Conservation (phyloP, 495 filamentous ascomycete genomes). For the Penicillium ochrochloron region DNA sequence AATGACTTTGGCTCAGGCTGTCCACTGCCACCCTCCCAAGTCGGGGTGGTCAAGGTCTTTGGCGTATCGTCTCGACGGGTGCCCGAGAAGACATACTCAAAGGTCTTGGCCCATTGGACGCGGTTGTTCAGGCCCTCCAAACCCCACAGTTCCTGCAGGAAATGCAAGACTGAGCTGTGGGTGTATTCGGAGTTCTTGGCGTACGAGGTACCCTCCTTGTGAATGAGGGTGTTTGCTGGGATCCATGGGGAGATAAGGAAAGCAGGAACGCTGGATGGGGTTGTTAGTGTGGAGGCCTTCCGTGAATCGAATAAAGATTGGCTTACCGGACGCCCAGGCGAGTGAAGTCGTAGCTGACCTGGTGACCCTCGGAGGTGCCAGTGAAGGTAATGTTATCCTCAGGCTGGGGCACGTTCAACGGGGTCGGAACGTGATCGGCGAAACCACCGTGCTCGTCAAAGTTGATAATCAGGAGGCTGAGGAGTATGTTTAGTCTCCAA, state of each 20-base stretch:
- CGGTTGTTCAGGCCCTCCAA: conserved; percentile 48
- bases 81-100: conserved; percentile 45
- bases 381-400: conserved; percentile 45
- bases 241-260: conserved; percentile 52
- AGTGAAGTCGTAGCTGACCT: conserved; percentile 48
- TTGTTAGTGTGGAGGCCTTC: background rate
- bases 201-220: conserved; percentile 45
- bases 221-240: conserved; percentile 43
- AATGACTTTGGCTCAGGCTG: conserved; percentile 39
- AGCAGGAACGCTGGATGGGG: conserved; percentile 41
- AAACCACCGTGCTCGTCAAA: conserved; percentile 56
- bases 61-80: conserved; percentile 37
- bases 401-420: conserved; percentile 41
- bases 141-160: conserved; percentile 48
- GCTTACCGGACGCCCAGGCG: conserved; percentile 48
- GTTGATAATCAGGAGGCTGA: conserved; percentile 50
- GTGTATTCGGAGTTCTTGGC: conserved; percentile 48
- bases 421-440: conserved; percentile 51
- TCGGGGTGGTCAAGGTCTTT: conserved; percentile 35
- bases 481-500: background rate
- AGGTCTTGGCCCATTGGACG: conserved; percentile 46
- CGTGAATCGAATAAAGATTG: background rate
- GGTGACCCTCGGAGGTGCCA: conserved; percentile 42
- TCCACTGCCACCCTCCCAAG: conserved; percentile 39
- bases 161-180: conserved; percentile 47